phyloP scores from a whole-genome alignment of 2,329 filamentous ascomycete species.

The Clarireedia monteithiana region DNA sequence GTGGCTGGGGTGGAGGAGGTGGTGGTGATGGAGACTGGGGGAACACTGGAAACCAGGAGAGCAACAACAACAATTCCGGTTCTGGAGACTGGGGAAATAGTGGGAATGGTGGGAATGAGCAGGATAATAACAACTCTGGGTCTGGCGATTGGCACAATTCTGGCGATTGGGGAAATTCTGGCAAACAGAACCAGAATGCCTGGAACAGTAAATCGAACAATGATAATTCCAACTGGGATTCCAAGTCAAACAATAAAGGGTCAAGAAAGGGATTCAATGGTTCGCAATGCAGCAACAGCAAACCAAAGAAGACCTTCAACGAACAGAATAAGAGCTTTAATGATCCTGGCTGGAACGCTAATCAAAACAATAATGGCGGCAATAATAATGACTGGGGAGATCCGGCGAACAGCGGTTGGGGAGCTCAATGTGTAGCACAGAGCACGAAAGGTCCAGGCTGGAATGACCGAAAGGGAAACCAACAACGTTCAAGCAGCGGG shows the following conservation, averaged over 20 bases:
- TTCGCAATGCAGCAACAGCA: neutral
- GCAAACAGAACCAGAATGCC: neutral
- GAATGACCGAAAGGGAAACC: slow-evolving; percentile 1
- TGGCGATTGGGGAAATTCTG: neutral
- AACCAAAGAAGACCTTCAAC: neutral
- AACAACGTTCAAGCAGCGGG: neutral
- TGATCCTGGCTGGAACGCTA: neutral
- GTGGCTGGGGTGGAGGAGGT: no score
- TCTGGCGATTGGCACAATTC: neutral
- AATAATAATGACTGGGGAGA: neutral
- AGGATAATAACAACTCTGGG: no score
- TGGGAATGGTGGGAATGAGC: no score
- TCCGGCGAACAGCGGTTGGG: no score
- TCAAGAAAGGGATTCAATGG: neutral
- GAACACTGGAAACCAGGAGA: neutral
- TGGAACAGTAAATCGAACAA: neutral
- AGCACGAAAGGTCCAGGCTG: slow-evolving; percentile 3
- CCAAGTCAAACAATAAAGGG: neutral
- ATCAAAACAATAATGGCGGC: neutral
- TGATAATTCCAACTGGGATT: slow-evolving; percentile 3
- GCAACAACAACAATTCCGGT: no score
- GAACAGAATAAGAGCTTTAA: neutral
- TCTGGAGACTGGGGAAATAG: no score
- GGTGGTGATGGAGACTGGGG: neutral
- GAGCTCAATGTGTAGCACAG: neutral